Evolutionary conservation across 2,329 filamentous ascomycete genomes (phyloP), one percentile per base, ranked within the genome.

Genomic region (Shiraia bambusicola): DNA sequence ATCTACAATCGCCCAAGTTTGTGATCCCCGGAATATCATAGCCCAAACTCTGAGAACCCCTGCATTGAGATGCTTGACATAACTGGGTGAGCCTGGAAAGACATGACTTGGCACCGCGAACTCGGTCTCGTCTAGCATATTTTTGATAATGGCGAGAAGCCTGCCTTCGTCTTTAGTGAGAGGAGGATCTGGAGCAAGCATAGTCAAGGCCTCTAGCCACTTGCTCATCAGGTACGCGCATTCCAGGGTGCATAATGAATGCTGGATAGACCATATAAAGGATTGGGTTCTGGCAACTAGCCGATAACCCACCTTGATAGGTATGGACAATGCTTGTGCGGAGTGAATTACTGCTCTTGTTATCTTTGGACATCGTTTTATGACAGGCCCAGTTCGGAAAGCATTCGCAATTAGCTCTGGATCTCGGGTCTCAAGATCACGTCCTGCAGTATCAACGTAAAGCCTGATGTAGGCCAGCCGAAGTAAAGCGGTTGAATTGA

Each of bases 291-390:
- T 66, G 8, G 68, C 66, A 0, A 71, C 66, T 1, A 70, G 55
- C n/a, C 65, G 53, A 42, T 70, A 66, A 9, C 69, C 69, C 36
- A 70, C 69, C 52, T 83, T 84, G 44, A 85, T 80, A 16, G 84
- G 70, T 71, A 86, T 82, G 3, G 82, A 83, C 26, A 88, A 69
- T 0, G 84, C 83, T 58, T 87, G 84, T 19, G 84, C 80, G 1
- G 82, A 81, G 54, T 87, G 84, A 19, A 85, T 76, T 0, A 87
- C 78, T 1, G 83, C 84, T 32, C 82, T 73, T 25, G 80, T 81
- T 16, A 86, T 73, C 24, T 80, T 77, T 14, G 77, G 70, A 38
- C 78, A 83, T 37, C 84, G 75, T 14, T 78, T 72, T 9, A 85
- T 74, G 17, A 78, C 70, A 1, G 82, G 80, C 13, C 79, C 79